Conservation (phyloP, 1,284 basidiomycete species). For the Phylloporus sp. region DNA sequence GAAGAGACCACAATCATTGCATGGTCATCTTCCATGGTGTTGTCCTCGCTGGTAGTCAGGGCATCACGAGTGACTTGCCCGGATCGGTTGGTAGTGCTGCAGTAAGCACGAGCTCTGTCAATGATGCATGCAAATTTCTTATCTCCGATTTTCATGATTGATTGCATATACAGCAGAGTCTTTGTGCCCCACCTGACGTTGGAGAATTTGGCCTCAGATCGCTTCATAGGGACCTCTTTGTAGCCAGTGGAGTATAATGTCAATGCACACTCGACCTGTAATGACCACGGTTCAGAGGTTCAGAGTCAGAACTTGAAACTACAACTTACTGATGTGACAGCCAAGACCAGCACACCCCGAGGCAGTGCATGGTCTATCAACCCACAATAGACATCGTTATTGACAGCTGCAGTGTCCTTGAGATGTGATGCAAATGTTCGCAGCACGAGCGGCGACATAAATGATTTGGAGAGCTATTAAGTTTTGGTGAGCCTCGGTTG, state of each 20-base stretch:
- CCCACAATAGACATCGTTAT: neutral
- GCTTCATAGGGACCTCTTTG: neutral
- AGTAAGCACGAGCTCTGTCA: neutral
- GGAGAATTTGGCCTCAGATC: neutral
- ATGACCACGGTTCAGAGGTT: neutral
- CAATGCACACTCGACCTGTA: neutral
- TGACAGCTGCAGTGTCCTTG: neutral
- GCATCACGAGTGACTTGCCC: neutral
- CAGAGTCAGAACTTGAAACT: neutral
- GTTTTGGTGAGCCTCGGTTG: too few relatives aligned
- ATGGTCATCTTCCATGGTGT: neutral
- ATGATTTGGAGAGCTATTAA: constrained; percentile 2
- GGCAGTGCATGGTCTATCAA: neutral
- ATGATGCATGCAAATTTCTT: neutral
- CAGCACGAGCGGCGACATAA: neutral
- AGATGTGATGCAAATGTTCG: neutral
- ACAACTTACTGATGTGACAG: neutral
- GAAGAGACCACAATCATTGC: neutral
- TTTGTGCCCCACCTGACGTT: neutral
- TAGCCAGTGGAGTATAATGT: neutral
- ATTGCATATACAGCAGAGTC: neutral
- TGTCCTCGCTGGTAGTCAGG: neutral
- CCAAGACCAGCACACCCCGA: neutral
- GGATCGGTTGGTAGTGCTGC: neutral
- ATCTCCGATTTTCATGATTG: neutral